Evolutionary conservation across 1,284 basidiomycete genomes (phyloP).

Genomic region (Tremellales sp.): DNA sequence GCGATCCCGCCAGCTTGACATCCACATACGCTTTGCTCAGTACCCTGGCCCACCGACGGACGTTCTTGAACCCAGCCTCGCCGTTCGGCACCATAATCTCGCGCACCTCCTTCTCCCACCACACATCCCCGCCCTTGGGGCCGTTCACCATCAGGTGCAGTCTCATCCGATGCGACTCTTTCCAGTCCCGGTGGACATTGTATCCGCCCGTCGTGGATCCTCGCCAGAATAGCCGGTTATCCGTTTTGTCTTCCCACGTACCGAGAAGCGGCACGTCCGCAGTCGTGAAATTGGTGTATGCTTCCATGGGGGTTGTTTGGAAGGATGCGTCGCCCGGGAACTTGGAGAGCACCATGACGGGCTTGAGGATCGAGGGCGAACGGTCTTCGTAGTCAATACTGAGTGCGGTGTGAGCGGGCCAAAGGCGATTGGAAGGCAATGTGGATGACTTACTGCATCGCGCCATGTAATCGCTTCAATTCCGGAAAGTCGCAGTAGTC

Average conservation of each 20-base stretch:
- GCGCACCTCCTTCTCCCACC: slow-evolving; percentile 31
- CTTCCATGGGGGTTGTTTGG: slow-evolving; percentile 45
- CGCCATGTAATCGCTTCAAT: slow-evolving; percentile 47
- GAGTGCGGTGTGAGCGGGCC: background rate
- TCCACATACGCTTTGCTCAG: slow-evolving; percentile 47
- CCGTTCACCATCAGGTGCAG: slow-evolving; percentile 49
- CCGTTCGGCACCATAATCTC: slow-evolving; percentile 47
- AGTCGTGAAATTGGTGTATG: slow-evolving; percentile 40
- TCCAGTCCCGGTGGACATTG: slow-evolving; percentile 44
- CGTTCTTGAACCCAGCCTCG: slow-evolving; percentile 32
- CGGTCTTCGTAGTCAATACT: slow-evolving; percentile 43
- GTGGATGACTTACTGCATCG: slow-evolving; percentile 32
- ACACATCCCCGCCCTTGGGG: slow-evolving; percentile 39
- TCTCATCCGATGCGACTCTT: slow-evolving; percentile 47
- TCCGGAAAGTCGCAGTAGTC: slow-evolving; percentile 53
- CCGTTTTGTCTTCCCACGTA: slow-evolving; percentile 45
- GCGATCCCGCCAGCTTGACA: slow-evolving; percentile 45
- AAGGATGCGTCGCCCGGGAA: slow-evolving; percentile 45
- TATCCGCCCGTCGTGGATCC: slow-evolving; percentile 49
- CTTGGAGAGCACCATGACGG: slow-evolving; percentile 46
- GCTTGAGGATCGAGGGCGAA: slow-evolving; percentile 44
- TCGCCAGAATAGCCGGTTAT: slow-evolving; percentile 49
- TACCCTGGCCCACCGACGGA: slow-evolving; percentile 27
- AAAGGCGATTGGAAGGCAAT: background rate
- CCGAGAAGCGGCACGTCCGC: slow-evolving; percentile 29